Conservation (phyloP, 305 asterid species). For the Fraxinus nigra region DNA sequence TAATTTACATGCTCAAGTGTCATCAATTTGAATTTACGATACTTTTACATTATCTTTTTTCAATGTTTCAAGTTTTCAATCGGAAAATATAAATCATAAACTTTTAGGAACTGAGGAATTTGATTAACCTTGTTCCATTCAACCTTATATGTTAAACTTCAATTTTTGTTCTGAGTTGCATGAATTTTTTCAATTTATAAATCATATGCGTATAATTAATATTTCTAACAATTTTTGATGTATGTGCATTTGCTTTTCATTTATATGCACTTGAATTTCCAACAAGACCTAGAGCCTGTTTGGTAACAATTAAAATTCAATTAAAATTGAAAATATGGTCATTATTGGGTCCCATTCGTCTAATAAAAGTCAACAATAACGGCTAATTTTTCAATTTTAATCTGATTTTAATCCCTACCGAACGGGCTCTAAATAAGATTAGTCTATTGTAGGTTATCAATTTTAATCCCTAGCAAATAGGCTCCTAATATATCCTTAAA, state of each 20-base stretch:
- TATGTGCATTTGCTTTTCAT: background rate
- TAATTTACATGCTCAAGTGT: background rate
- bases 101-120: background rate
- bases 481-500: background rate
- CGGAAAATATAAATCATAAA: background rate
- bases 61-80: background rate
- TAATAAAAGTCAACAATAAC: too few species aligned
- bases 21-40: background rate
- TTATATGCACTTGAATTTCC: background rate
- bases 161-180: background rate
- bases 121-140: background rate
- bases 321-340: too few species aligned
- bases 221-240: background rate
- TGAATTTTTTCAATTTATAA: background rate
- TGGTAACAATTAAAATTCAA: too few species aligned
- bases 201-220: background rate
- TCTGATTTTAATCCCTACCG: too few species aligned
- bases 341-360: too few species aligned
- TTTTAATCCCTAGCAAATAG: too few species aligned
- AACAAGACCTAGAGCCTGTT: too few species aligned
- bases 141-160: background rate
- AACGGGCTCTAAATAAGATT: too few species aligned
- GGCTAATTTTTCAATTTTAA: too few species aligned
- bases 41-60: background rate
- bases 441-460: too few species aligned